A percentile compares a stretch with the other conserved stretches of the same genome.
Evolutionary conservation across 2,329 filamentous ascomycete species (phyloP).

Genomic region (Epichloe uncinata): DNA sequence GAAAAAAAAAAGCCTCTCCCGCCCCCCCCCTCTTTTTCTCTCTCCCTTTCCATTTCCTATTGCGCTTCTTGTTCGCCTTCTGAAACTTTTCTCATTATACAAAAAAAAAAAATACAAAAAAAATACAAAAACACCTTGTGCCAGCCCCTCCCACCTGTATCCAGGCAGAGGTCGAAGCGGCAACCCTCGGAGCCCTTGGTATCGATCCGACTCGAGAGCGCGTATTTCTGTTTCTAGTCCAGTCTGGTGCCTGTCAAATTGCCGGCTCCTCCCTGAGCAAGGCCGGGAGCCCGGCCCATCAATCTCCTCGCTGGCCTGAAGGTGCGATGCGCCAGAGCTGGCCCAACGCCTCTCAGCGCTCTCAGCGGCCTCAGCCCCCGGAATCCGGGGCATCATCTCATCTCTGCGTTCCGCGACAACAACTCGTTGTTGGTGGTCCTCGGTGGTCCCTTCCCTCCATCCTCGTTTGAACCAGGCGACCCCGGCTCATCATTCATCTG

Average conservation of each 20-base stretch:
- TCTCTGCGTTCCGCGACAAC: background rate
- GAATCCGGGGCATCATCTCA: background rate
- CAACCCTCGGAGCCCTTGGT: too few species aligned
- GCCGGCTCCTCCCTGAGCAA: background rate
- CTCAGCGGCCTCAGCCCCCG: background rate
- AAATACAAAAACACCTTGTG: too few species aligned
- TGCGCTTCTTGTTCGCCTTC: too few species aligned
- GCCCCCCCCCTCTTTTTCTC: background rate
- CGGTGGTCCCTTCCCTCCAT: background rate
- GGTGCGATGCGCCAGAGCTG: conserved; percentile 1
- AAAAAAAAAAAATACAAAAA: too few species aligned
- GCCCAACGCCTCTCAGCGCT: too few species aligned
- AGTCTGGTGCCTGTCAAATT: too few species aligned
- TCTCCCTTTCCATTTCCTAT: background rate
- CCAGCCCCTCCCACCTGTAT: too few species aligned
- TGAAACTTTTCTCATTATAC: too few species aligned
- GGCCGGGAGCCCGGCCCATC: background rate
- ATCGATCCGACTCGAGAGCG: background rate
- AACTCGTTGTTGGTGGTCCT: background rate
- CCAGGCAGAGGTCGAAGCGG: too few species aligned
- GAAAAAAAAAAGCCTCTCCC: background rate
- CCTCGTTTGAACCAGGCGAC: background rate
- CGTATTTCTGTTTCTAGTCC: too few species aligned
- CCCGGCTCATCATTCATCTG: background rate
- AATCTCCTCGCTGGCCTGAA: background rate